Base-by-base conservation (phyloP, 768 basidiomycete genomes). In the Stropharia rugosoannulata region DNA sequence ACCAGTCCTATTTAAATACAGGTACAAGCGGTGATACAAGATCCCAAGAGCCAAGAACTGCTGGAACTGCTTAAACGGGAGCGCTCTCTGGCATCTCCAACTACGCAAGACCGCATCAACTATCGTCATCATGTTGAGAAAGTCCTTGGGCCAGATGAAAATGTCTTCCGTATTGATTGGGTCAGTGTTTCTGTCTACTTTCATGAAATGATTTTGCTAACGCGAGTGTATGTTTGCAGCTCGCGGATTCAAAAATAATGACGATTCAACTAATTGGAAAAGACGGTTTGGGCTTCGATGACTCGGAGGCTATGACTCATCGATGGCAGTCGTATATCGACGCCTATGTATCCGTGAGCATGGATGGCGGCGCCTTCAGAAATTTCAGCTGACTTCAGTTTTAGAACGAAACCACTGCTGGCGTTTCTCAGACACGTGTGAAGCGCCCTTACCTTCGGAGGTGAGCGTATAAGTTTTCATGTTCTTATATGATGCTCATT, bases 311-410 rank as follows among this genome's bases (percentile, higher is more conserved):
- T 15, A 70, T 88, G 53, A 87, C 85, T 10, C 87, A 85, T 4
- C 79, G 90, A 39, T 93, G 90, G 90, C 86, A 90, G 61, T 73
- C 81, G 0, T 93, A 93, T 66, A 81, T 93, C 51, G 86, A 90
- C 51, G 84, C 88, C 0, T 93, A 82, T 66, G 85, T 88, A 54
- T 82, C 84, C 56, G 84, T 90, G 64, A 55, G 73, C 50, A 36
- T 38, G 12, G 1, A 41, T 41, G 2, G 27, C 12, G 7, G 44
- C 45, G 16, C 32, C 36, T 40, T 37, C 12, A 57, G 35, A 38
- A 40, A 47, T n/a, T 29, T 56, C 32, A 12, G 43, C 37, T 52
- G 15, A 12, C 46, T 11, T 49, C 40, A 16, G 35, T 19, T 39
- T n/a, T 58, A 90, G 88, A 78, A 74, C 29, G 81, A 82, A 52